These are phyloP conservation scores for Bacidia rubella DNA, from an alignment of 495 filamentous ascomycete species.

Conservation along the genomic window DNA sequence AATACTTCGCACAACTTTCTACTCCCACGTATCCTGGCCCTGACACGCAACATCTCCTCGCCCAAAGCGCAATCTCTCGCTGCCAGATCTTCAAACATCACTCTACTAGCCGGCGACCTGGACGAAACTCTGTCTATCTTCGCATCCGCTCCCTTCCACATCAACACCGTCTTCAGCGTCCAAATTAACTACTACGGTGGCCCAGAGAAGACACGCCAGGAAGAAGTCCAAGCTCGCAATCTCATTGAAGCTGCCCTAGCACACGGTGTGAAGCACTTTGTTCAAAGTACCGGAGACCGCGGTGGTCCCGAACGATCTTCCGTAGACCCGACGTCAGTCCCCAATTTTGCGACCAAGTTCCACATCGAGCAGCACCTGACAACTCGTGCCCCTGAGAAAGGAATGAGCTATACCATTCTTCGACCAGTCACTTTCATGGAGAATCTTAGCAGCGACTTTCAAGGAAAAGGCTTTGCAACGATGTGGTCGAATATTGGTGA, in stretches of 20 bases:
- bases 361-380: slow-evolving; percentile 49
- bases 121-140: slow-evolving; percentile 40
- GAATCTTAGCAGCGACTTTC: slow-evolving; percentile 42
- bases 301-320: slow-evolving; percentile 38
- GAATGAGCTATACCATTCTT: slow-evolving; percentile 31
- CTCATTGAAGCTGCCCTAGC: slow-evolving; percentile 46
- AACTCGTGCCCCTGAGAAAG: slow-evolving; percentile 17
- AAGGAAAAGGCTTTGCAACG: slow-evolving; percentile 45
- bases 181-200: slow-evolving; percentile 35
- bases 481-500: slow-evolving; percentile 31
- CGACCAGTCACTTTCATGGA: slow-evolving; percentile 48
- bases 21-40: slow-evolving; percentile 43
- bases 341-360: slow-evolving; percentile 52
- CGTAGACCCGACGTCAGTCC: slow-evolving; percentile 42
- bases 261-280: slow-evolving; percentile 45
- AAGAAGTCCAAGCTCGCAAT: slow-evolving; percentile 46
- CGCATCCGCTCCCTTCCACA: slow-evolving; percentile 18
- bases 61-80: slow-evolving; percentile 38
- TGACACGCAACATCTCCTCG: slow-evolving; percentile 49
- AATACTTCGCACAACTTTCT: slow-evolving; percentile 26
- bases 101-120: slow-evolving; percentile 44
- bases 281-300: slow-evolving; percentile 55
- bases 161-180: slow-evolving; percentile 41
- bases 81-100: slow-evolving; percentile 31
- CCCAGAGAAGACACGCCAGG: slow-evolving; percentile 28